phyloP scores from a whole-genome alignment of 345 rosid species.

The Eucalyptus tenuipes region DNA sequence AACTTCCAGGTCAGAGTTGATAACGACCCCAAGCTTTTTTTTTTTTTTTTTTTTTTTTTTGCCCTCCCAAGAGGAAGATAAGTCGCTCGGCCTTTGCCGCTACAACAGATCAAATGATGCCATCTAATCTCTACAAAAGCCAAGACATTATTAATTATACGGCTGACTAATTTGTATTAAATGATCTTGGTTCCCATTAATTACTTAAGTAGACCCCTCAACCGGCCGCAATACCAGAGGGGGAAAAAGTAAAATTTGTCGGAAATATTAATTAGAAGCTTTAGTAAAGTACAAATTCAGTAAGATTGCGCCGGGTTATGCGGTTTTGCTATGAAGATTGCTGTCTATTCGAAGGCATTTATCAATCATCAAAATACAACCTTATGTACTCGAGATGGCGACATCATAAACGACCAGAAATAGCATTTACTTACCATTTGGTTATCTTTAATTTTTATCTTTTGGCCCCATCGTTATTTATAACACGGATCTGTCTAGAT shows the following conservation, averaged over 20 bases:
- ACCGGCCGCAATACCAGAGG: not conserved
- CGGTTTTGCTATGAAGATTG: not conserved
- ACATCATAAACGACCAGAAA: not conserved
- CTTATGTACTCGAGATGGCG: not conserved
- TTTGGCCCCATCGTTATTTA: not conserved
- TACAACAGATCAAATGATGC: not conserved
- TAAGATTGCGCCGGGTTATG: not conserved
- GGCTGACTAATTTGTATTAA: not conserved
- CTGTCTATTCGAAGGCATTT: not conserved
- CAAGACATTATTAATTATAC: not conserved
- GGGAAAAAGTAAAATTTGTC: not conserved
- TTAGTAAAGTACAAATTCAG: not conserved
- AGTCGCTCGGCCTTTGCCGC: not conserved
- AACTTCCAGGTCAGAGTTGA: not conserved
- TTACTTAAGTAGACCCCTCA: not conserved
- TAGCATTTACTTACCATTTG: not conserved
- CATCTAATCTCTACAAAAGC: not conserved
- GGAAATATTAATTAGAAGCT: not conserved
- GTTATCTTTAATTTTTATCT: not conserved
- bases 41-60: not conserved
- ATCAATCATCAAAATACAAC: not conserved
- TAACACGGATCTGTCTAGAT: not conserved
- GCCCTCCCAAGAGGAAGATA: not conserved
- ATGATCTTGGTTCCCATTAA: not conserved
- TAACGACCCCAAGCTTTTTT: not conserved